These are phyloP conservation scores for Phytophthora sansomeana DNA, from an alignment of 352 stramenopile species.

Conservation along the genomic window DNA sequence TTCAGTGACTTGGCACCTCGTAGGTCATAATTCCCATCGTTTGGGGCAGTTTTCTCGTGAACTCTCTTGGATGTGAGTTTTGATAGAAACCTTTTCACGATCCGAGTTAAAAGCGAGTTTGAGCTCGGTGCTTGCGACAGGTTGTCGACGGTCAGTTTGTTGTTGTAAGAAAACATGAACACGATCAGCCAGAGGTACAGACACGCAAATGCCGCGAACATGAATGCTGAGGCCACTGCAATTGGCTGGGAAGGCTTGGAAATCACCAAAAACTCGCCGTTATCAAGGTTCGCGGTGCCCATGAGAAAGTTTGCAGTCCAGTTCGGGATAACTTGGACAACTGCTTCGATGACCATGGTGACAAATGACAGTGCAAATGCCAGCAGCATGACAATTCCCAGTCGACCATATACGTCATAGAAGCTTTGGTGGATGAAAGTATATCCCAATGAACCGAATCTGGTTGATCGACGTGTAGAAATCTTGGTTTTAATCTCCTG, in stretches of 20 bases:
- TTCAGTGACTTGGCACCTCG: background rate
- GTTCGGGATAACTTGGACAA: slow-evolving; percentile 53
- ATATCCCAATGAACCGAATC: too few relatives aligned
- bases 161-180: slow-evolving; percentile 49
- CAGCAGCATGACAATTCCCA: slow-evolving; percentile 51
- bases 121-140: slow-evolving; percentile 25
- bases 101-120: slow-evolving; percentile 21
- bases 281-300: slow-evolving; percentile 48
- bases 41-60: background rate
- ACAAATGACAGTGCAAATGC: slow-evolving; percentile 47
- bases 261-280: slow-evolving; percentile 59
- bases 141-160: slow-evolving; percentile 22
- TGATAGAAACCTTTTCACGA: background rate
- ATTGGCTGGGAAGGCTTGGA: slow-evolving; percentile 36
- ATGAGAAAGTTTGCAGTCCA: slow-evolving; percentile 55
- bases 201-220: slow-evolving; percentile 41
- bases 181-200: slow-evolving; percentile 48
- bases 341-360: slow-evolving; percentile 42
- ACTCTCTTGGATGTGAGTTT: slow-evolving; percentile 3
- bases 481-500: too few relatives aligned
- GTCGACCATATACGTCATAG: slow-evolving; percentile 51
- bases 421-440: slow-evolving; percentile 38
- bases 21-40: too few relatives aligned
- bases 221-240: slow-evolving; percentile 37
- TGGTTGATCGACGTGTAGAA: too few relatives aligned